phyloP scores from a whole-genome alignment of 164 flowering plant species.

The Aristolochia californica region DNA sequence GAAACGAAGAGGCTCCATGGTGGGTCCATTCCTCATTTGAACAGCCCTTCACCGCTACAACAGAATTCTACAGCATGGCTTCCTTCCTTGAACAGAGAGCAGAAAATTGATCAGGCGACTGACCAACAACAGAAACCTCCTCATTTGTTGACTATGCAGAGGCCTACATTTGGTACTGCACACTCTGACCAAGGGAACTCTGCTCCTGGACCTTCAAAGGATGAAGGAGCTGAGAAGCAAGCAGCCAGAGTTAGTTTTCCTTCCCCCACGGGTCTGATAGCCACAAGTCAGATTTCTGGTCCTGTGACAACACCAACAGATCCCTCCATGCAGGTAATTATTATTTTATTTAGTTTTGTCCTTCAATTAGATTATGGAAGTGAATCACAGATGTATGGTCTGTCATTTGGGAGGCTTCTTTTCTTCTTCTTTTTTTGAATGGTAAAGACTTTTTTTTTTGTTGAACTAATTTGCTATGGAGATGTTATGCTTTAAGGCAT shows the following conservation, averaged over 20 bases:
- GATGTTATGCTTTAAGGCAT: background rate
- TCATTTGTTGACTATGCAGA: slow-evolving; percentile 26
- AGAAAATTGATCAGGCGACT: slow-evolving; percentile 23
- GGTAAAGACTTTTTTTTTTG: too few species aligned
- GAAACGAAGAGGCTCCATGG: slow-evolving; percentile 51
- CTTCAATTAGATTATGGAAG: background rate
- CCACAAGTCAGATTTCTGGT: slow-evolving; percentile 31
- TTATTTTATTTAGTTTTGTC: background rate
- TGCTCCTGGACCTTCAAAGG: slow-evolving; percentile 23
- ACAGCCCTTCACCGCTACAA: slow-evolving; percentile 35
- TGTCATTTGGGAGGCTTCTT: too few species aligned
- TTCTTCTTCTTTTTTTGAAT: too few species aligned
- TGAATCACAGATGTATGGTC: too few species aligned
- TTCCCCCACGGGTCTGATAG: slow-evolving; percentile 16
- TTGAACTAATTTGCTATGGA: background rate
- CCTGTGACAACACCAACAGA: slow-evolving; percentile 31
- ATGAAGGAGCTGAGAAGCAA: slow-evolving; percentile 44
- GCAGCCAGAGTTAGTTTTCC: slow-evolving; percentile 34
- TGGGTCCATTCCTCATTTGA: slow-evolving; percentile 37
- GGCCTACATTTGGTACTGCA: slow-evolving; percentile 26
- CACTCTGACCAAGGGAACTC: slow-evolving; percentile 37
- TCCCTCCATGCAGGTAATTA: slow-evolving; percentile 25
- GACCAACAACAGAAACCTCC: slow-evolving; percentile 48
- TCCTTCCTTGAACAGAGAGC: slow-evolving; percentile 35
- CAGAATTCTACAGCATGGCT: slow-evolving; percentile 48